Conservation (phyloP, 129 eudicot genomes). For the Apium graveolens region DNA sequence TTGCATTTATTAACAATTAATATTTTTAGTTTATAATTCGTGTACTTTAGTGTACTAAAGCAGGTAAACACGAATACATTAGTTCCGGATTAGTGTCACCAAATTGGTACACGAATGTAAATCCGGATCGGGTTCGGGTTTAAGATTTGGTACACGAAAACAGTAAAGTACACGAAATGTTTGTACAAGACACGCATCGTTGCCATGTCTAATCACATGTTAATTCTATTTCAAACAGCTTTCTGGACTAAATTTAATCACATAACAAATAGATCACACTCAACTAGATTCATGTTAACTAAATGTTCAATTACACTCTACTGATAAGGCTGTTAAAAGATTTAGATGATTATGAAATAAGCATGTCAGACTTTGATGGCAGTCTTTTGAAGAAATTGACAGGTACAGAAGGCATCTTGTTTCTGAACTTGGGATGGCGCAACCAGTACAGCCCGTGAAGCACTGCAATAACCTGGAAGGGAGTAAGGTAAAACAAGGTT, state of each 20-base stretch:
- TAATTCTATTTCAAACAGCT: not conserved
- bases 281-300: not conserved
- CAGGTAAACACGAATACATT: no score
- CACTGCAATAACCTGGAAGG: slow-evolving; percentile 71
- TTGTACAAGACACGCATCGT: no score
- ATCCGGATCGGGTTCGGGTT: no score
- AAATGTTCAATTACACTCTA: not conserved
- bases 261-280: not conserved
- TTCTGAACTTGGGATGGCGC: slow-evolving; percentile 77
- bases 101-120: no score
- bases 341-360: slow-evolving; percentile 11
- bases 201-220: no score
- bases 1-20: no score
- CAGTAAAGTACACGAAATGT: no score
- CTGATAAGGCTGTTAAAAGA: not conserved
- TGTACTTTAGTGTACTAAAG: no score
- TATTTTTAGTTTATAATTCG: no score
- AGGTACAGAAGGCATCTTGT: slow-evolving; percentile 73
- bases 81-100: no score
- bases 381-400: slow-evolving; percentile 81
- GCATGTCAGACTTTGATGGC: slow-evolving; percentile 68
- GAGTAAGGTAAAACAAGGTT: slow-evolving; percentile 70
- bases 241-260: not conserved
- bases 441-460: slow-evolving; percentile 53
- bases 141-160: no score